Evolutionary conservation across 768 basidiomycete genomes (phyloP), one percentile per base, ranked within the genome.

Genomic region (Calocybe cyanea): DNA sequence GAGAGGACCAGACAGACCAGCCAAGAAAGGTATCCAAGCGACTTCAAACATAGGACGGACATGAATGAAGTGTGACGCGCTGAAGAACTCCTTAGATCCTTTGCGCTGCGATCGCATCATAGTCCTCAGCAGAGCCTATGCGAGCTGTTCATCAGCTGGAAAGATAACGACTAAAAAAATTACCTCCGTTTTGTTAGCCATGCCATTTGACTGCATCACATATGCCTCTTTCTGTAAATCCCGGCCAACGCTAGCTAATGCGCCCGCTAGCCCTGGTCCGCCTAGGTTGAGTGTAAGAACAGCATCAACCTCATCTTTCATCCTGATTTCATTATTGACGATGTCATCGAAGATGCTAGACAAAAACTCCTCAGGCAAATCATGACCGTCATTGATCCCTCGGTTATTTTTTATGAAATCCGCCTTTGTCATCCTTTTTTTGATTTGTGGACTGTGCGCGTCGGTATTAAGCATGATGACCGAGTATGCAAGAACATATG

Each of bases 41-140:
- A 97, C 94, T 65, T 98, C 95, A 57, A 99, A 96, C 96, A 99
- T 99, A 15, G 96, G 95, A 30, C 84, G 80, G 50, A 98, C 95
- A 62, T 99, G 96, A 46, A 97, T 81, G 51, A 93, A 91, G 59
- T 97, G 90, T 0, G 92, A 96, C 1, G 96, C 96, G 51, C 90
- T 92, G 69, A 94, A 96, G 69, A 92, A 99, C 51, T 95, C 65
- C 63, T 81, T 87, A 7, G 83, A 79, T 18, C 85, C 82, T 55
- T 87, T 89, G n/a, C 89, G 81, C 60, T 97, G 94, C 20, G 91
- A 80, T 24, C 88, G 83, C 75, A 92, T 88, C 75, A 98, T 79
- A 0, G 92, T 93, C 56, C 78, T 83, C 74, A 99, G 92, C 45
- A 98, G 73, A 0, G 92, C 91, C 90, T 93, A 45, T 15, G 13